Conservation (phyloP, 2,329 filamentous ascomycete species). For the Beauveria sp. region DNA sequence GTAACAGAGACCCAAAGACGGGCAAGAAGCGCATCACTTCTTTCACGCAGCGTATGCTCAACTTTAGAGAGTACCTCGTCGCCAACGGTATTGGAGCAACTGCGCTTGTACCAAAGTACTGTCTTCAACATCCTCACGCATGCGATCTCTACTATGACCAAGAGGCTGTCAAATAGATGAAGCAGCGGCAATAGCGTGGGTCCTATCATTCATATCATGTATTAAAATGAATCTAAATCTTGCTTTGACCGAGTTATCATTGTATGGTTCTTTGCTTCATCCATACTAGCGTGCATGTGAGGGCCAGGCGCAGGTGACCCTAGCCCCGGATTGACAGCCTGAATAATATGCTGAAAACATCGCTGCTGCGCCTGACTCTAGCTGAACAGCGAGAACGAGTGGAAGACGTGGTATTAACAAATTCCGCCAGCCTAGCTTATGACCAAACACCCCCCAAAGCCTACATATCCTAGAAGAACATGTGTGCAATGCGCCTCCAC, state of each 20-base stretch:
- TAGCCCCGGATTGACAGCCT: too few relatives aligned
- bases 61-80: slow-evolving; percentile 9
- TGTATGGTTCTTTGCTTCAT: not conserved
- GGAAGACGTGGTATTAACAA: not conserved
- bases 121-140: slow-evolving; percentile 47
- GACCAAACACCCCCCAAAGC: not conserved
- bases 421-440: not conserved
- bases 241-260: not conserved
- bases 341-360: too few relatives aligned
- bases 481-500: slow-evolving; percentile 37
- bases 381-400: too few relatives aligned
- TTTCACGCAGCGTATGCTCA: slow-evolving; percentile 6
- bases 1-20: slow-evolving; percentile 37
- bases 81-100: slow-evolving; percentile 26
- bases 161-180: slow-evolving; percentile 21
- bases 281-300: not conserved
- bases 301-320: too few relatives aligned
- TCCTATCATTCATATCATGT: not conserved
- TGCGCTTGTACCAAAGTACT: slow-evolving; percentile 49
- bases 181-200: not conserved
- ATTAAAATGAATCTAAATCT: not conserved
- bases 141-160: slow-evolving; percentile 49
- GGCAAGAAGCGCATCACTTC: slow-evolving; percentile 10
- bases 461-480: slow-evolving; percentile 21
- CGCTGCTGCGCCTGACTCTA: too few relatives aligned